Conservation (phyloP, 2,329 filamentous ascomycete genomes). For the Fusarium dlaminii region DNA sequence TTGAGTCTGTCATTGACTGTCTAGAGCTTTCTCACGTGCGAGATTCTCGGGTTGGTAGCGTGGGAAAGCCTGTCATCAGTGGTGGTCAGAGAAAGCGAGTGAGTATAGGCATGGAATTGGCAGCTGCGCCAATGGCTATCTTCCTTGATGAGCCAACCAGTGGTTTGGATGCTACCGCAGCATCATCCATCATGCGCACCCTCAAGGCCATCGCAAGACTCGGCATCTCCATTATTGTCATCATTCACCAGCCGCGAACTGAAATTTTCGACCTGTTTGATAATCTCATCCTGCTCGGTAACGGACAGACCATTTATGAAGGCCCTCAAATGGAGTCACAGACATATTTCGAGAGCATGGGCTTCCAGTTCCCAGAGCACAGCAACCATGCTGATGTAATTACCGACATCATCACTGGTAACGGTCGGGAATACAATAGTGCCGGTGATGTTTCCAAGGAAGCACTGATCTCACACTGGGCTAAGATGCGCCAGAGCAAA, state of each 20-base stretch:
- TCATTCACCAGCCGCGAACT: slow-evolving; percentile 68
- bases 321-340: slow-evolving; percentile 56
- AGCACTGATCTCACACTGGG: slow-evolving; percentile 61
- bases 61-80: slow-evolving; percentile 61
- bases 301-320: slow-evolving; percentile 65
- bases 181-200: slow-evolving; percentile 64
- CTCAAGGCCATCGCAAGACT: slow-evolving; percentile 63
- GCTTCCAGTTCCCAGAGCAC: slow-evolving; percentile 60
- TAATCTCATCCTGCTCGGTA: slow-evolving; percentile 63
- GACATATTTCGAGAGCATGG: slow-evolving; percentile 61
- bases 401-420: slow-evolving; percentile 70
- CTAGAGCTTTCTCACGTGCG: slow-evolving; percentile 62
- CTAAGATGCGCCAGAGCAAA: slow-evolving; percentile 39
- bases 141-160: slow-evolving; percentile 65
- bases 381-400: slow-evolving; percentile 66
- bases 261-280: slow-evolving; percentile 69
- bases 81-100: slow-evolving; percentile 68
- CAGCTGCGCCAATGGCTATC: slow-evolving; percentile 64
- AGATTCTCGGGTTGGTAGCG: slow-evolving; percentile 61
- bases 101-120: slow-evolving; percentile 68
- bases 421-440: slow-evolving; percentile 61
- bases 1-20: slow-evolving; percentile 66
- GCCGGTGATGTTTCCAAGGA: slow-evolving; percentile 58
- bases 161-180: slow-evolving; percentile 64
- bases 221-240: slow-evolving; percentile 66